Evolutionary conservation across 441 rosid species (phyloP).

Genomic region (Melastoma candidum): DNA sequence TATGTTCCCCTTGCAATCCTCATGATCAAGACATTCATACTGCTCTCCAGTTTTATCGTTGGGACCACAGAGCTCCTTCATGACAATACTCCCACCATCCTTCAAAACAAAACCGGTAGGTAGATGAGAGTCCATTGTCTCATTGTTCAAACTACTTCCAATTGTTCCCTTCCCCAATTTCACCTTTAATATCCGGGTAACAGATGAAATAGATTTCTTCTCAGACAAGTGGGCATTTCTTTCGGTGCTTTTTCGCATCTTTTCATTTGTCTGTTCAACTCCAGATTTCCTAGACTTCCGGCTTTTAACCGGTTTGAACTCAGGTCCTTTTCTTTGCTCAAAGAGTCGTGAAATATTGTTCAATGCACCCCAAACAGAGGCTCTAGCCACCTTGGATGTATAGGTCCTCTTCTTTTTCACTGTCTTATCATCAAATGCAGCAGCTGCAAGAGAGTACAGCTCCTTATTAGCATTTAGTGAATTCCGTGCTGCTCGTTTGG

Average conservation of each 20-base stretch:
- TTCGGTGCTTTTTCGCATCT: constrained; percentile 23
- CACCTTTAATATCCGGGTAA: constrained; percentile 55
- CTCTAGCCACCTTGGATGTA: constrained; percentile 49
- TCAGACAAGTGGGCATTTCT: constrained; percentile 28
- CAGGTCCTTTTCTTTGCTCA: constrained; percentile 27
- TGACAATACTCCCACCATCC: constrained; percentile 17
- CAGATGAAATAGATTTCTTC: constrained; percentile 28
- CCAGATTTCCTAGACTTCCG: constrained; percentile 28
- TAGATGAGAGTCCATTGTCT: constrained; percentile 28
- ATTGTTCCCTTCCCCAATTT: constrained; percentile 57
- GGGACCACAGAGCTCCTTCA: too few relatives aligned
- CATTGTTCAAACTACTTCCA: constrained; percentile 27
- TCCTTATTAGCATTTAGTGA: constrained; percentile 29
- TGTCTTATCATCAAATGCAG: constrained; percentile 30
- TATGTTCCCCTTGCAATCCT: constrained; percentile 21
- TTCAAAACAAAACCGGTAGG: constrained; percentile 24
- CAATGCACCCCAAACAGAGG: constrained; percentile 59
- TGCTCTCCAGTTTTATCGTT: constrained; percentile 9
- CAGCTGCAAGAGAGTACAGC: constrained; percentile 23
- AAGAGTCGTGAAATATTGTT: constrained; percentile 41
- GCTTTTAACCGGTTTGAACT: constrained; percentile 26
- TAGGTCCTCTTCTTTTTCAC: constrained; percentile 66
- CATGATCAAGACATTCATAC: constrained; percentile 20
- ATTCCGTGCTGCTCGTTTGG: constrained; percentile 35
- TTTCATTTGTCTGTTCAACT: constrained; percentile 26